Percentiles rank a stretch among this genome's conserved stretches.
Evolutionary conservation across 371 early-diverging fungal genomes (phyloP).

Genomic region (Mortierella sp.): DNA sequence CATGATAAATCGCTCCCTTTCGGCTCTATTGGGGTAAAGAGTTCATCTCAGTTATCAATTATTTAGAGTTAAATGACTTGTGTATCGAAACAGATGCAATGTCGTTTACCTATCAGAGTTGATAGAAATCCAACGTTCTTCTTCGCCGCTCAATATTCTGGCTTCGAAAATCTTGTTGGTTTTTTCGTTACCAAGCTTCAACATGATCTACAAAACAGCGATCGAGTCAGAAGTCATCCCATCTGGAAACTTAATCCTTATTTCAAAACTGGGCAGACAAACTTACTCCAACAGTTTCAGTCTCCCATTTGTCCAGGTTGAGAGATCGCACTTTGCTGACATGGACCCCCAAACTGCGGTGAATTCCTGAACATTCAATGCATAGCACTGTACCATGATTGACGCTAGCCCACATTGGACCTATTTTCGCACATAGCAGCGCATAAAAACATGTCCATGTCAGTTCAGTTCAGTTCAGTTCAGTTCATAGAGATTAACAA

Average conservation of each 20-base stretch:
- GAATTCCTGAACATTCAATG: constrained; percentile 97
- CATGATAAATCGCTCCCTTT: constrained; percentile 76
- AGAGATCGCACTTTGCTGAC: constrained; percentile 90
- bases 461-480: background rate
- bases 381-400: constrained; percentile 95
- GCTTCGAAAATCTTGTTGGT: constrained; percentile 84
- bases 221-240: background rate
- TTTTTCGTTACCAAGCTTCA: constrained; percentile 81
- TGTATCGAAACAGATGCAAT: background rate
- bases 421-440: constrained; percentile 19
- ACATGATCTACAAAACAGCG: constrained; percentile 69
- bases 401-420: constrained; percentile 94
- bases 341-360: constrained; percentile 96
- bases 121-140: constrained; percentile 44
- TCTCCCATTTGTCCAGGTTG: constrained; percentile 91
- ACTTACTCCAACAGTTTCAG: constrained; percentile 76
- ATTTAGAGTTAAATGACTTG: too few relatives aligned
- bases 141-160: constrained; percentile 58
- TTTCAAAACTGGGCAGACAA: background rate
- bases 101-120: constrained; percentile 46
- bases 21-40: constrained; percentile 55
- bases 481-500: background rate
- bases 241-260: too few relatives aligned
- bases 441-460: too few relatives aligned
- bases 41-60: background rate